phyloP scores from a whole-genome alignment of 192 early-diverging fungal genomes.

The Glomus cerebriforme region DNA sequence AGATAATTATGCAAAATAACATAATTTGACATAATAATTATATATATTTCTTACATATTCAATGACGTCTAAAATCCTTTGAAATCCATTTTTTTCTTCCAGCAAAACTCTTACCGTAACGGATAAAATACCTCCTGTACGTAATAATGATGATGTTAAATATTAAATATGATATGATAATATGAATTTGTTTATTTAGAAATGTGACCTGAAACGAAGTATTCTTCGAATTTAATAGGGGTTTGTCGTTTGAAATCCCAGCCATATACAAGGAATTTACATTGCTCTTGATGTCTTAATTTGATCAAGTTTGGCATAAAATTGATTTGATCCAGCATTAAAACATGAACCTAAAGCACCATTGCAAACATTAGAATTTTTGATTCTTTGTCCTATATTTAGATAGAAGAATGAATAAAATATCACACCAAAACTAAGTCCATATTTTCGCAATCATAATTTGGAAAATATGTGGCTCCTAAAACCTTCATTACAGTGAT shows the following conservation, averaged over 20 bases:
- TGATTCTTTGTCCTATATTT: not conserved
- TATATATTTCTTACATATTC: not conserved
- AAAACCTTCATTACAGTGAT: not conserved
- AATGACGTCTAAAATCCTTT: not conserved
- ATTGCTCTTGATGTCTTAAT: not conserved
- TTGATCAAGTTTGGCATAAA: constrained; percentile 10
- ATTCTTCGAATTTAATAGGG: not conserved
- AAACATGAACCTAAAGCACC: not conserved
- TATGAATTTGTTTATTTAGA: not conserved
- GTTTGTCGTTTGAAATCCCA: not conserved
- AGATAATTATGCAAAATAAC: too few species aligned
- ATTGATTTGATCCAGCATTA: not conserved
- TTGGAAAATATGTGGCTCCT: not conserved
- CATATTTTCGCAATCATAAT: not conserved
- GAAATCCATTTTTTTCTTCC: not conserved
- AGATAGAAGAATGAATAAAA: not conserved
- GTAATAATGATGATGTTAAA: not conserved
- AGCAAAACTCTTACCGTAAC: not conserved
- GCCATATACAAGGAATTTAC: not conserved
- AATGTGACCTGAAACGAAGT: not conserved
- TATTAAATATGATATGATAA: not conserved
- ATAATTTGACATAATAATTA: too few species aligned
- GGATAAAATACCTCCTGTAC: not conserved
- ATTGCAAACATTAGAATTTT: not conserved
- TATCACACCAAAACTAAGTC: not conserved